phyloP scores from a whole-genome alignment of 1,284 basidiomycete species.

The Pascua guehoae region DNA sequence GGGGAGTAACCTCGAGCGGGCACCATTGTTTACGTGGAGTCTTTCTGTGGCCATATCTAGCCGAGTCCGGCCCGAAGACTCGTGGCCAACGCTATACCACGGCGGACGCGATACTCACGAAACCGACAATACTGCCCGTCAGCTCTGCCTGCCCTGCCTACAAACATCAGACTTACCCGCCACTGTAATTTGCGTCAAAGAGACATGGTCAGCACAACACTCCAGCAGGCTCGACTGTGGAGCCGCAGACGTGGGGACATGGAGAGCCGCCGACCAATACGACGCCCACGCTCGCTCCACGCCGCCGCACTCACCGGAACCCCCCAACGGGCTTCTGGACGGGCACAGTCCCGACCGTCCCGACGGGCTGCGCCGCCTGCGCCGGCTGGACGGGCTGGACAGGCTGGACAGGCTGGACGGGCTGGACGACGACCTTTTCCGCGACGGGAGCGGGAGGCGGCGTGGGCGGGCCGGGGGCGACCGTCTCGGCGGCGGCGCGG shows the following conservation, averaged over 20 bases:
- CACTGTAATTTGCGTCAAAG: conserved; percentile 45
- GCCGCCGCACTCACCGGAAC: conserved; percentile 53
- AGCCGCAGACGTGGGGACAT: not conserved
- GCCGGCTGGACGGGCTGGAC: conserved; percentile 28
- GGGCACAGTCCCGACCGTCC: conserved; percentile 59
- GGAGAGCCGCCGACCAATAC: no score
- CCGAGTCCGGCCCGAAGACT: no score
- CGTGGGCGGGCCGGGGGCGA: no score
- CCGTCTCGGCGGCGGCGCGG: no score
- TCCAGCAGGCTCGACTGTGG: not conserved
- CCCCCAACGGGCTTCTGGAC: conserved; percentile 68
- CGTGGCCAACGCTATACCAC: no score
- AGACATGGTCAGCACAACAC: not conserved
- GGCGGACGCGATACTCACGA: conserved; percentile 52
- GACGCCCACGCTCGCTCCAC: not conserved
- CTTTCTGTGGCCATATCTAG: no score
- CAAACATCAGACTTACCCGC: conserved; percentile 62
- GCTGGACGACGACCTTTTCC: no score
- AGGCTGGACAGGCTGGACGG: conserved; percentile 18
- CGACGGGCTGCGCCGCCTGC: conserved; percentile 50
- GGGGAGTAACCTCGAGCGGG: no score
- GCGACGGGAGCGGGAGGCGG: no score
- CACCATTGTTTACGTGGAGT: no score
- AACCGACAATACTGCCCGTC: conserved; percentile 69
- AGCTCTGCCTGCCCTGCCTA: not conserved